Evolutionary conservation across 176 grass and related monocot genomes (phyloP).

Genomic region (Triticum dicoccoides): DNA sequence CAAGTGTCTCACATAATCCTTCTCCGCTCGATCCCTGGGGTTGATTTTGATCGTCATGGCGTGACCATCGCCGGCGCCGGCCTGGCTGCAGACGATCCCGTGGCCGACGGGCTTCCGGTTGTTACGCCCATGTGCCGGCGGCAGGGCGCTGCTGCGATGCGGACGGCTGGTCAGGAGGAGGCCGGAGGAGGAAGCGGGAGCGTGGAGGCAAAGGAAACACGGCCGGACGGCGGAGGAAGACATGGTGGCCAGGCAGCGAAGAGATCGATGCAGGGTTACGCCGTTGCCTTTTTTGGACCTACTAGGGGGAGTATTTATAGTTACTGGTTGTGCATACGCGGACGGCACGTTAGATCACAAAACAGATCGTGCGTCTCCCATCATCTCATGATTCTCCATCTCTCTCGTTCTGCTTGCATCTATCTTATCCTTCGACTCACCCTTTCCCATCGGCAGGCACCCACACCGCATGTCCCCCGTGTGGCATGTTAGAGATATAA

Average conservation of each 20-base stretch:
- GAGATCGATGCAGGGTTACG: background rate
- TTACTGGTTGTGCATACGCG: too few relatives aligned
- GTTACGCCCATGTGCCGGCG: background rate
- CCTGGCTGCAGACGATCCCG: background rate
- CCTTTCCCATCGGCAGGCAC: too few relatives aligned
- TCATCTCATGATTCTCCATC: too few relatives aligned
- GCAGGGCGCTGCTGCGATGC: background rate
- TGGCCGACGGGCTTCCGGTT: background rate
- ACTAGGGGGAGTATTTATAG: background rate
- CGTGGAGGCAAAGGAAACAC: background rate
- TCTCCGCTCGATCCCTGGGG: background rate
- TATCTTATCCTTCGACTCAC: too few relatives aligned
- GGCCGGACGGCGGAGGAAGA: background rate
- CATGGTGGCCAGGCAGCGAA: background rate
- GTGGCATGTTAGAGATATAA: too few relatives aligned
- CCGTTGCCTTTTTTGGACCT: too few relatives aligned
- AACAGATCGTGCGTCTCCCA: too few relatives aligned
- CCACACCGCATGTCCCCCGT: too few relatives aligned
- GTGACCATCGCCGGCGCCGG: too few relatives aligned
- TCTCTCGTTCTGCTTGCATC: too few relatives aligned
- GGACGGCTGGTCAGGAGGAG: background rate
- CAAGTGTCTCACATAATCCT: background rate
- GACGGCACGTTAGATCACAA: too few relatives aligned
- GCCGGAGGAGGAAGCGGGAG: background rate
- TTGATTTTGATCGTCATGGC: background rate